These are phyloP conservation scores for Cryptococcus sp. DNA, from an alignment of 1,284 basidiomycete species.

Conservation along the genomic window DNA sequence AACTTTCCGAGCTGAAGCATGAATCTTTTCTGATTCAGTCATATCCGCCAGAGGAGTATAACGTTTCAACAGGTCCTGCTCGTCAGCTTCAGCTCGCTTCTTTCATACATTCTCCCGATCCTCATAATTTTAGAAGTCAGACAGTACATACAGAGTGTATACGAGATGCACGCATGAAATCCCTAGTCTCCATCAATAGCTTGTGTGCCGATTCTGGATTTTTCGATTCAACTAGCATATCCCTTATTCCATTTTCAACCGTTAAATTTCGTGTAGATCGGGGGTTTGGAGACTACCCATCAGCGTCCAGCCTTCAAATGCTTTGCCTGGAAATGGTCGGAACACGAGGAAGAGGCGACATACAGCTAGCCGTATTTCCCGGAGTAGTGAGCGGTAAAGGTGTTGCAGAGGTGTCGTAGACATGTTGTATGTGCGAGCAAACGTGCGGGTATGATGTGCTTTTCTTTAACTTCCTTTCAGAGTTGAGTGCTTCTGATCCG, in stretches of 20 bases:
- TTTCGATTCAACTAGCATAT: constrained; percentile 49
- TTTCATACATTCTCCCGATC: neutral
- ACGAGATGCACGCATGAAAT: constrained; percentile 68
- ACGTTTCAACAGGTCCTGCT: constrained; percentile 65
- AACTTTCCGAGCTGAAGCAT: constrained; percentile 78
- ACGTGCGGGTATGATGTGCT: too few species aligned
- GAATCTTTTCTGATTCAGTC: constrained; percentile 69
- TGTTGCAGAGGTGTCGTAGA: constrained; percentile 20
- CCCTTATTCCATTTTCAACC: constrained; percentile 57
- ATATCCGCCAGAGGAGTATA: constrained; percentile 82
- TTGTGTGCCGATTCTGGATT: constrained; percentile 16
- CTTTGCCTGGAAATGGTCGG: neutral
- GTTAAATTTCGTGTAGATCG: constrained; percentile 51
- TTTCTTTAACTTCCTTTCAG: too few species aligned
- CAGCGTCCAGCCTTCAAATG: too few species aligned
- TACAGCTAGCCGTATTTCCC: constrained; percentile 44
- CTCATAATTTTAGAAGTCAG: neutral
- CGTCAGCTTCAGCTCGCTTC: neutral
- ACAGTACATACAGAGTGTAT: constrained; percentile 54
- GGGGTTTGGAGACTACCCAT: constrained; percentile 51
- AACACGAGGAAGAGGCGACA: constrained; percentile 9
- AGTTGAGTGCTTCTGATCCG: too few species aligned
- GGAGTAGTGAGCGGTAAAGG: constrained; percentile 43
- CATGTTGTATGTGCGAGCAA: constrained; percentile 10
- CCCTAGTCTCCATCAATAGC: constrained; percentile 58